Evolutionary conservation across 2,329 filamentous ascomycete genomes (phyloP).

Genomic region (Mycogone perniciosa): DNA sequence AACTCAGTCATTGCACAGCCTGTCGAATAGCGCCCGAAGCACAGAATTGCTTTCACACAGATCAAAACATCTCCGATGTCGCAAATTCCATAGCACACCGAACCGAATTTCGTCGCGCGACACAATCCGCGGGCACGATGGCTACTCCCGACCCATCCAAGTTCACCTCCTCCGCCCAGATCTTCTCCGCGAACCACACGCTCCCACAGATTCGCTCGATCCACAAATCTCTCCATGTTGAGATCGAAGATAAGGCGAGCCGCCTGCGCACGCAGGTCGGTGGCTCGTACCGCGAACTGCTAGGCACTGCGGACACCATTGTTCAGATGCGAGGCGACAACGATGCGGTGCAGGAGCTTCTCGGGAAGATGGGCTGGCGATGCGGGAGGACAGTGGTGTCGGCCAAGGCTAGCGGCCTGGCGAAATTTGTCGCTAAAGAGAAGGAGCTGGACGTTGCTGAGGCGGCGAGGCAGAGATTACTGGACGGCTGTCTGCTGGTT

Average conservation of each 20-base stretch:
- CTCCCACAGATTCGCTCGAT: constrained; percentile 59
- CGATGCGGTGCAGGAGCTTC: constrained; percentile 61
- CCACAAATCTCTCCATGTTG: constrained; percentile 52
- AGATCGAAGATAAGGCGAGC: constrained; percentile 56
- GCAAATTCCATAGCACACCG: background rate
- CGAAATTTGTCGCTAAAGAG: constrained; percentile 34
- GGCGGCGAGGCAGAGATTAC: constrained; percentile 41
- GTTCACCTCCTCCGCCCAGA: constrained; percentile 44
- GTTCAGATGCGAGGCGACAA: constrained; percentile 81
- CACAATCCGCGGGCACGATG: constrained; percentile 25
- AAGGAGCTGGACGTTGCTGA: constrained; percentile 23
- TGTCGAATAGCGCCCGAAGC: background rate
- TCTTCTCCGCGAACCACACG: constrained; percentile 51
- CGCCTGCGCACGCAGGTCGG: constrained; percentile 60
- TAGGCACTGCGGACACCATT: constrained; percentile 90
- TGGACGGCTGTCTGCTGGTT: constrained; percentile 46
- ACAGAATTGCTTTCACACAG: no score
- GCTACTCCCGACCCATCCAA: constrained; percentile 40
- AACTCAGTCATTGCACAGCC: background rate
- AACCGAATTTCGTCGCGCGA: constrained; percentile 1
- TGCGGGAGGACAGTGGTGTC: constrained; percentile 70
- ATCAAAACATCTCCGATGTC: constrained; percentile 1
- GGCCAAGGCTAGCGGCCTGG: constrained; percentile 55
- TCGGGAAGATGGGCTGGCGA: constrained; percentile 65
- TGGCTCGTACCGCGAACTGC: constrained; percentile 74